Conservation (phyloP, 2,329 filamentous ascomycete genomes). For the Sarocladiaceae sp. region DNA sequence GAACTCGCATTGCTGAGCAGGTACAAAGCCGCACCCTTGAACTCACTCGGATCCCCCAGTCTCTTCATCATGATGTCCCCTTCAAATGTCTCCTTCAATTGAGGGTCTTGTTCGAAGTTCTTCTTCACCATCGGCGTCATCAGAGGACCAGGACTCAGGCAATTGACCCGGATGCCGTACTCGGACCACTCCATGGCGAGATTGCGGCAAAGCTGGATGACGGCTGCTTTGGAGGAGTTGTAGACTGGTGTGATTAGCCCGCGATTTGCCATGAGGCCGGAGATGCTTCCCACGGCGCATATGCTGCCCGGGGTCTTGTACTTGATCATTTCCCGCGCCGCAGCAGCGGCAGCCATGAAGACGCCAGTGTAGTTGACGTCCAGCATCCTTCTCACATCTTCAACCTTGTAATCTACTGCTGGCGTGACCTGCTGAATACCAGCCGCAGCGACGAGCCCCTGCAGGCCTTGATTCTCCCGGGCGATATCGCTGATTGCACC, state of each 20-base stretch:
- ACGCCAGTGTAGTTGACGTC: slow-evolving; percentile 67
- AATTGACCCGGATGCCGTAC: slow-evolving; percentile 64
- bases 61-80: slow-evolving; percentile 70
- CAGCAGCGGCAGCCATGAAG: slow-evolving; percentile 66
- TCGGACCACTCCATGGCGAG: slow-evolving; percentile 58
- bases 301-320: slow-evolving; percentile 50
- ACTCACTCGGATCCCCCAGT: slow-evolving; percentile 53
- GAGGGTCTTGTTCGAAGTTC: slow-evolving; percentile 65
- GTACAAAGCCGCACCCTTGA: slow-evolving; percentile 57
- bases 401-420: slow-evolving; percentile 61
- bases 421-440: slow-evolving; percentile 65
- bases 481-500: slow-evolving; percentile 56
- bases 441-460: slow-evolving; percentile 67
- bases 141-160: slow-evolving; percentile 65
- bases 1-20: slow-evolving; percentile 58
- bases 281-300: slow-evolving; percentile 54
- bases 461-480: slow-evolving; percentile 54
- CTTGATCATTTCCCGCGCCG: slow-evolving; percentile 58
- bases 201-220: slow-evolving; percentile 58
- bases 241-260: slow-evolving; percentile 64
- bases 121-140: slow-evolving; percentile 68
- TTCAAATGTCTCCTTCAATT: slow-evolving; percentile 57
- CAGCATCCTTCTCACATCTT: slow-evolving; percentile 57
- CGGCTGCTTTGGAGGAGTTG: slow-evolving; percentile 63
- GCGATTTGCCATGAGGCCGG: slow-evolving; percentile 47